A percentile compares a stretch with the other conserved stretches of the same genome.
Evolutionary conservation across 2,329 filamentous ascomycete species (phyloP).

Genomic region (Aspergillus fumigatiaffinis): DNA sequence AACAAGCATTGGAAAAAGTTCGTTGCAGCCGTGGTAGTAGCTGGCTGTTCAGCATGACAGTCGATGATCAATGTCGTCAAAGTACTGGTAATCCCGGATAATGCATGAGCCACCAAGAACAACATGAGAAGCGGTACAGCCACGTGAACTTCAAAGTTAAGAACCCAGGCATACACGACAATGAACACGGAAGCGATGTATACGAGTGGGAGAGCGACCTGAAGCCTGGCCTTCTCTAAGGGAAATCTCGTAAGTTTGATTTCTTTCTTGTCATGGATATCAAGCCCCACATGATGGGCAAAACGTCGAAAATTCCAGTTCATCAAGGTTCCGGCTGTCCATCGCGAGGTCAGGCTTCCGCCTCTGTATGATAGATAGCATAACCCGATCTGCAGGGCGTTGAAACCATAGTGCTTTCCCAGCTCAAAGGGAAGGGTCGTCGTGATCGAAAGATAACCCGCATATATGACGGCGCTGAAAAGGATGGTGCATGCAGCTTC

Average conservation of each 20-base stretch:
- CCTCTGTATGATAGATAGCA: constrained; percentile 22
- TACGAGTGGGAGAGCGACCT: constrained; percentile 2
- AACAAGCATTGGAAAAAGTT: constrained; percentile 15
- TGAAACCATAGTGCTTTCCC: constrained; percentile 31
- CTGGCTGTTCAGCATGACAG: constrained; percentile 11
- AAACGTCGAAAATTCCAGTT: constrained; percentile 10
- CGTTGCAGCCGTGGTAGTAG: constrained; percentile 18
- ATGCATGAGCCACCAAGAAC: constrained; percentile 15
- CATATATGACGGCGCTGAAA: constrained; percentile 25
- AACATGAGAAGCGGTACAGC: constrained; percentile 17
- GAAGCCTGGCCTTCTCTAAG: constrained; percentile 9
- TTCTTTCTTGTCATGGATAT: constrained; percentile 2
- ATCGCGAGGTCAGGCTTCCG: constrained; percentile 20
- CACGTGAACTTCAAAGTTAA: constrained; percentile 9
- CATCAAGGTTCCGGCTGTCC: constrained; percentile 11
- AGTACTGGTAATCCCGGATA: constrained; percentile 6
- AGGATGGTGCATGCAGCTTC: constrained; percentile 30
- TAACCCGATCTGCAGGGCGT: constrained; percentile 14
- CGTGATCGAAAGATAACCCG: constrained; percentile 36
- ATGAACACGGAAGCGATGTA: constrained; percentile 1
- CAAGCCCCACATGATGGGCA: constrained; percentile 2
- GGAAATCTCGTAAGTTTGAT: constrained; percentile 8
- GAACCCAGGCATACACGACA: constrained; percentile 11
- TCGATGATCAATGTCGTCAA: constrained; percentile 20
- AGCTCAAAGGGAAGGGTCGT: constrained; percentile 28